Base-by-base conservation (phyloP, 345 rosid genomes). In the Populus euphratica region DNA sequence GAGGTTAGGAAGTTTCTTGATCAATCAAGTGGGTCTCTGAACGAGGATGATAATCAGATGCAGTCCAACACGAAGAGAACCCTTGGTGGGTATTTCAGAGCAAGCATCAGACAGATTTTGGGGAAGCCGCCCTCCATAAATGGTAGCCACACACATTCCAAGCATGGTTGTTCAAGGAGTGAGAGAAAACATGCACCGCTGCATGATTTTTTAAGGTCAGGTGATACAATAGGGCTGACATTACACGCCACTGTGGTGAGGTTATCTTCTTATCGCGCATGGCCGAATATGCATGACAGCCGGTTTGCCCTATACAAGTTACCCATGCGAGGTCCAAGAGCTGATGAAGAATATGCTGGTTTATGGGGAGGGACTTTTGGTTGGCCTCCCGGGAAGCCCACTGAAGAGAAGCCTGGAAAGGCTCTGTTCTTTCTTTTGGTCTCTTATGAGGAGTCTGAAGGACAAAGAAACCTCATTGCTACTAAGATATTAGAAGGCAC, bases 361-460 rank as follows among this genome's bases (percentile, higher is more conserved):
- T 77, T 92, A 29, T 92, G 97, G 97, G 94, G 97, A 77, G 97
- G 93, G 36, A 89, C 92, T 52, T 91, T 92, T 81, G 94, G 97
- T 41, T 92, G 97, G 97, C 97, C 97, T 43, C 93, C 91, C 2
- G 90, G 93, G 73, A 88, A 65, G 81, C 91, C 86, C 68, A 74
- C 83, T 14, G 90, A 91, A 79, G 97, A 92, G 61, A 88, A 92
- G 83, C 89, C 95, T 1, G 90, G 92, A 10, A 94, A 92, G 77
- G 95, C 97, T 70, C 81, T 94, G 38, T 92, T 88, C 81, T 85
- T 94, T 83, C 87, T 94, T 79, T 80, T 92, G 86, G 90, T 94
- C 74, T 88, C 94, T 31, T 94, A 92, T 66, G 93, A 87, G 70
- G 87, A 92, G 80, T 82, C 89, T 65, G 80, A 84, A 64, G 91